phyloP scores from a whole-genome alignment of 345 rosid species.

The Heritiera fomes region DNA sequence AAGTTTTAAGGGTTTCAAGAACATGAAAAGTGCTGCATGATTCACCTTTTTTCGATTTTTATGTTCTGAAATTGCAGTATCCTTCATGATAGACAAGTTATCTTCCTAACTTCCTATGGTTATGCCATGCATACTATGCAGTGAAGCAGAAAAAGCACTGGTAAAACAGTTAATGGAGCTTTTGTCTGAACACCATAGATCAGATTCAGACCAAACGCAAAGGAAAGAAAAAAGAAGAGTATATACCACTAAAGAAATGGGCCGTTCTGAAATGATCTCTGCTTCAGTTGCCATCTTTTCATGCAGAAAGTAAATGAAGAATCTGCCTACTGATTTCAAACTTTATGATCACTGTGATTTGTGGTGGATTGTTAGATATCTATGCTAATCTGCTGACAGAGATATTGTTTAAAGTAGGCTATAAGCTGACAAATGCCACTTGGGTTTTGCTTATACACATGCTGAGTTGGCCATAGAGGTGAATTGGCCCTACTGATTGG shows the following conservation, averaged over 20 bases:
- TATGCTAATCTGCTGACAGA: slow-evolving; percentile 30
- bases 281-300: slow-evolving; percentile 64
- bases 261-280: slow-evolving; percentile 36
- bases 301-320: slow-evolving; percentile 19
- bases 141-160: too few species aligned
- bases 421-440: slow-evolving; percentile 51
- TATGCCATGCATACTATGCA: not conserved
- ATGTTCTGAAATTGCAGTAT: not conserved
- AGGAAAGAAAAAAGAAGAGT: slow-evolving; percentile 14
- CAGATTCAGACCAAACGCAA: not conserved
- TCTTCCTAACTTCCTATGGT: slow-evolving; percentile 1
- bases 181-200: too few species aligned
- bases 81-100: slow-evolving; percentile 16
- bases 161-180: too few species aligned
- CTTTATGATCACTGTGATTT: slow-evolving; percentile 20
- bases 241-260: slow-evolving; percentile 39
- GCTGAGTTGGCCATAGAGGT: slow-evolving; percentile 56
- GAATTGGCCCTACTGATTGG: slow-evolving; percentile 45
- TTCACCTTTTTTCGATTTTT: not conserved
- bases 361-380: slow-evolving; percentile 36
- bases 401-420: slow-evolving; percentile 35
- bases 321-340: slow-evolving; percentile 3
- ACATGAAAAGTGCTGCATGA: not conserved
- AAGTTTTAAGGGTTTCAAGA: slow-evolving; percentile 1
- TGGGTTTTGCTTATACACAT: slow-evolving; percentile 32